Conservation (phyloP, 192 early-diverging fungal species). For the Borealophlyctis nickersoniae region DNA sequence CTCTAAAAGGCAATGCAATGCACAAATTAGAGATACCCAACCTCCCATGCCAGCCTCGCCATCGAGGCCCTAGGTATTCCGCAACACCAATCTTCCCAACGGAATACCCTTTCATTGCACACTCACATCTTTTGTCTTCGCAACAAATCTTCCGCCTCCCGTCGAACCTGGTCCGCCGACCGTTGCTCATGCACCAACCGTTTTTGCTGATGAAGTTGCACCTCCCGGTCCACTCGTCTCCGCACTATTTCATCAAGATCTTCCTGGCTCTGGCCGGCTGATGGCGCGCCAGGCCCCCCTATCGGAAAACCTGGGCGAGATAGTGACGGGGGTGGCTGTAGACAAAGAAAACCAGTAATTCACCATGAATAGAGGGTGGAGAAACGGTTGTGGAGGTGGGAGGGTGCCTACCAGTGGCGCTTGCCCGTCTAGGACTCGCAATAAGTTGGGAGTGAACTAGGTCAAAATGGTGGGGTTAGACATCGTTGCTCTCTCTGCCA, state of each 20-base stretch:
- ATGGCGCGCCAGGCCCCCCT: neutral
- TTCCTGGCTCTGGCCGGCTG: neutral
- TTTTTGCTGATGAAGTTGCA: slow-evolving; percentile 30
- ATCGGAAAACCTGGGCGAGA: neutral
- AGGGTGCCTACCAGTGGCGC: slow-evolving; percentile 12
- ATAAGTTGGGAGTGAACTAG: slow-evolving; percentile 28
- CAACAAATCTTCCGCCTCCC: slow-evolving; percentile 45
- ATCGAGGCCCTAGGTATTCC: neutral
- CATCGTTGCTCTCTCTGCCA: neutral
- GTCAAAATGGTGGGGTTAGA: no score
- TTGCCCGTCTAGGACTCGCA: slow-evolving; percentile 29
- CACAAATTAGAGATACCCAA: neutral
- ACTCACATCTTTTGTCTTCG: slow-evolving; percentile 36
- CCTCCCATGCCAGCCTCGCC: neutral
- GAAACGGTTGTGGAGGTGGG: no score
- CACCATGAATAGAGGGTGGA: neutral
- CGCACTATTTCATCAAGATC: slow-evolving; percentile 35
- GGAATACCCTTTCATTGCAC: neutral
- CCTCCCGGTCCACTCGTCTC: slow-evolving; percentile 32
- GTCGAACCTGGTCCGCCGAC: slow-evolving; percentile 38
- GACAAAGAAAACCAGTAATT: neutral
- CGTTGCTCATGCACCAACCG: slow-evolving; percentile 38
- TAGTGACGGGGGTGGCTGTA: neutral
- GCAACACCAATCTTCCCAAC: neutral
- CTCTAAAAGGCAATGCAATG: slow-evolving; percentile 11